A percentile compares a stretch with the other conserved stretches of the same genome.
These are phyloP conservation scores for Nematocida ausubeli DNA, from an alignment of 371 early-diverging fungal species.

Conservation along the genomic window DNA sequence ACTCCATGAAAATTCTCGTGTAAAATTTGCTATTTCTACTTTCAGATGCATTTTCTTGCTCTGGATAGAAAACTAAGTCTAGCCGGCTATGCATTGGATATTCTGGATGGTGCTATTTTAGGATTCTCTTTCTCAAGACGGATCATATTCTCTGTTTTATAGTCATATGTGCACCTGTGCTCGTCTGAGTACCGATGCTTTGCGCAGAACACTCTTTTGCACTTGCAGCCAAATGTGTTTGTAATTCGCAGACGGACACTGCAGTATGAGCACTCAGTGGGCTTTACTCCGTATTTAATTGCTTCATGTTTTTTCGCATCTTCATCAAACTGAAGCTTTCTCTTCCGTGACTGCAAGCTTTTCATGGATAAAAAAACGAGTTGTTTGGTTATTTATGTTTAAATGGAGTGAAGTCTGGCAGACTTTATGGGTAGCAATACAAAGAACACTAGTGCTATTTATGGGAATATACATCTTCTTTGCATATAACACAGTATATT, in stretches of 20 bases:
- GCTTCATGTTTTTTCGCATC: conserved; percentile 15
- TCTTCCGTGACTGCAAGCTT: conserved; percentile 19
- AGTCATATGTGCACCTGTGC: conserved; percentile 68
- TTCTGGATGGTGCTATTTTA: conserved; percentile 55
- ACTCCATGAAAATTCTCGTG: conserved; percentile 45
- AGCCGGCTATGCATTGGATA: conserved; percentile 12
- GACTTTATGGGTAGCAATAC: background rate
- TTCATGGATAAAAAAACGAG: conserved; percentile 48
- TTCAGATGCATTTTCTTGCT: background rate
- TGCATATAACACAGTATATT: conserved; percentile 29
- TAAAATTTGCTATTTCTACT: conserved; percentile 9
- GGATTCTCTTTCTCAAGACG: conserved; percentile 66
- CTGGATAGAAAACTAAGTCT: too few species aligned
- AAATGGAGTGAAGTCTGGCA: background rate
- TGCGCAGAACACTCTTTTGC: conserved; percentile 64
- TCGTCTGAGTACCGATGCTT: conserved; percentile 68
- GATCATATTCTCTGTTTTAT: conserved; percentile 55
- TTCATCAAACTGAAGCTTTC: conserved; percentile 12
- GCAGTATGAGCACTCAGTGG: conserved; percentile 59
- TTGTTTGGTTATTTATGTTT: conserved; percentile 43
- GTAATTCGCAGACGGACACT: conserved; percentile 60
- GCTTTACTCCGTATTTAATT: background rate
- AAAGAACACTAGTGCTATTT: conserved; percentile 5
- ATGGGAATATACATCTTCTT: conserved; percentile 38
- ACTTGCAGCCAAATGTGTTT: conserved; percentile 65